Percentiles rank a stretch among this genome's conserved stretches.
Evolutionary conservation across 2,329 filamentous ascomycete species (phyloP).

Genomic region (Arthrobotrys iridis): DNA sequence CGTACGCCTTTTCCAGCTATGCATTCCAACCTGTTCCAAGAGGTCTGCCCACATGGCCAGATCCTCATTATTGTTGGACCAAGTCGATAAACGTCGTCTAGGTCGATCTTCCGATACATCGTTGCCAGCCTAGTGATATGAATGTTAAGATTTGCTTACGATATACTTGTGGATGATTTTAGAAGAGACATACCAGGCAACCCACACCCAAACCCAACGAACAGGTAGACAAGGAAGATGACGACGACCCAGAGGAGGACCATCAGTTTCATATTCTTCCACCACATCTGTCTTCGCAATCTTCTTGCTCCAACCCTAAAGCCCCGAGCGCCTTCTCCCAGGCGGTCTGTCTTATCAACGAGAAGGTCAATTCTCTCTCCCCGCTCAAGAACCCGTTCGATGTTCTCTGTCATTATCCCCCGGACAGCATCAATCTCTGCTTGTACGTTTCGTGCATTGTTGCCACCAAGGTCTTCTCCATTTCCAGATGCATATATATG

Average conservation of each 20-base stretch:
- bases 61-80: background rate
- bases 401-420: constrained; percentile 95
- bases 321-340: constrained; percentile 87
- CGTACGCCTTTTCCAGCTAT: constrained; percentile 28
- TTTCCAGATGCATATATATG: constrained; percentile 57
- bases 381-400: constrained; percentile 85
- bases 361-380: constrained; percentile 93
- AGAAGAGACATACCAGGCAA: constrained; percentile 67
- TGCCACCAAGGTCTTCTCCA: constrained; percentile 76
- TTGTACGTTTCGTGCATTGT: constrained; percentile 80
- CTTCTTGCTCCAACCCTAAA: constrained; percentile 88
- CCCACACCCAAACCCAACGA: constrained; percentile 77
- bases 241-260: constrained; percentile 76
- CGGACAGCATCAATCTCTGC: constrained; percentile 91
- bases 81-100: background rate
- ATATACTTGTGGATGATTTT: too few relatives aligned
- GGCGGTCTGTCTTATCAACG: constrained; percentile 93
- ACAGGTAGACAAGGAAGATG: constrained; percentile 75
- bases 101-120: constrained; percentile 28
- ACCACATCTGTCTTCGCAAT: constrained; percentile 92
- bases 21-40: background rate
- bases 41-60: background rate
- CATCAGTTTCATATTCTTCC: constrained; percentile 73
- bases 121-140: constrained; percentile 27
- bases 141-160: too few relatives aligned